Base-by-base conservation (phyloP, 1,284 basidiomycete genomes). In the Schizophyllum amplum region DNA sequence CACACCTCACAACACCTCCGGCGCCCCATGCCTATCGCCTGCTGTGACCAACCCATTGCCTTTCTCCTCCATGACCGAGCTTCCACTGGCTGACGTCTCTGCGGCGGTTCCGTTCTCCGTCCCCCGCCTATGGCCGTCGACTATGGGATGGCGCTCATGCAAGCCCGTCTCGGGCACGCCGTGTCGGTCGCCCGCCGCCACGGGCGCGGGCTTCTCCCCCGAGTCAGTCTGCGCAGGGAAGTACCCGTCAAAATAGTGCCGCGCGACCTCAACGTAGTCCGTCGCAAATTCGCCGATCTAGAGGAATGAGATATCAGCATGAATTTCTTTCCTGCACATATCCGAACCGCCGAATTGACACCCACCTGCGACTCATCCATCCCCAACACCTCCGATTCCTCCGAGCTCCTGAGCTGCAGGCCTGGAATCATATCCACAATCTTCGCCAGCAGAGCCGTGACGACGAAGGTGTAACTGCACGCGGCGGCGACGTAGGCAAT, bases 361-460 rank as follows among this genome's bases (percentile, higher is more conserved):
- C 81, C 62, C 63, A 90, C 87, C 78, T 94, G 87, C 27, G 84
- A 81, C 65, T 90, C 91, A 70, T 98, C 94, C 81, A 96, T 88
- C 53, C 94, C 94, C 55, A 92, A 78, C 57, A 80, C 81, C 75
- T 97, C 92, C 27, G 84, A 90, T 67, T 91, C 86, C 33, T 84
- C 82, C 17, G 81, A 80, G 21, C 84, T 82, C 48, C 88, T 81
- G 65, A 97, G 82, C 56, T 84, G 78, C 51, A 92, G 76, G 21
- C 86, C 85, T 47, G 93, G 93, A 42, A 42, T 42, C 51, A 83
- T 62, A 71, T 96, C 86, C 66, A 95, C 72, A 15, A 70, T 70
- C 70, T 89, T 88, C 27, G 82, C 85, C 52, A 90, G 74, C 20
- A 80, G 61, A 1, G 85, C 86, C 5, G 88, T 90, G 54, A 84